These are phyloP conservation scores for Talaromyces proteolyticus DNA, from an alignment of 495 filamentous ascomycete species.

Conservation along the genomic window DNA sequence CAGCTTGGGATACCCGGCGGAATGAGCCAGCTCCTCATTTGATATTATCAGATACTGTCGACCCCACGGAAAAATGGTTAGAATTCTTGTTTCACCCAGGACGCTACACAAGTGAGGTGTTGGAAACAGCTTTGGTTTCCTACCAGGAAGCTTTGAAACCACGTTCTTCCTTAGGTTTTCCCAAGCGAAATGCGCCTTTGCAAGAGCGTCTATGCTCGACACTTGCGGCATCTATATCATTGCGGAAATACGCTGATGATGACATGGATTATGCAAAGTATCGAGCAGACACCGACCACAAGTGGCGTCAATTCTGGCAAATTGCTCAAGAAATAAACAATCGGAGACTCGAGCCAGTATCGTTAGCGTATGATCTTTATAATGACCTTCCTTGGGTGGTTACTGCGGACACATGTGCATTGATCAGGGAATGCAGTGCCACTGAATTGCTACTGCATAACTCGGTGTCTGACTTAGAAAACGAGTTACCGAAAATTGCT, in stretches of 20 bases:
- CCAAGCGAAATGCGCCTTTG: constrained; percentile 47
- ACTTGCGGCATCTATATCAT: constrained; percentile 55
- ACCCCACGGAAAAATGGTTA: constrained; percentile 42
- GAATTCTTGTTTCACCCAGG: constrained; percentile 74
- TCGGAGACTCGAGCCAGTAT: constrained; percentile 70
- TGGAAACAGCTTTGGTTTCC: constrained; percentile 75
- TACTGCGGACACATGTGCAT: constrained; percentile 69
- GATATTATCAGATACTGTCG: constrained; percentile 55
- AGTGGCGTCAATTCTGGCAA: constrained; percentile 88
- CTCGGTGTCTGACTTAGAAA: constrained; percentile 22
- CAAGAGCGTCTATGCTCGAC: constrained; percentile 64
- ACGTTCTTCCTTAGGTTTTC: constrained; percentile 22
- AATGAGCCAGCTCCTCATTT: constrained; percentile 47
- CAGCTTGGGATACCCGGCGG: constrained; percentile 56
- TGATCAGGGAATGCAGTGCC: constrained; percentile 71
- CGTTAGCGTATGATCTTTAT: constrained; percentile 65
- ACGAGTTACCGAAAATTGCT: constrained; percentile 27
- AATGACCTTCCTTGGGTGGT: constrained; percentile 75
- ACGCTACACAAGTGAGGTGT: constrained; percentile 63
- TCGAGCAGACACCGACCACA: constrained; percentile 61
- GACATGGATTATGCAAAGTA: constrained; percentile 70
- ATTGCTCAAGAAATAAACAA: constrained; percentile 81
- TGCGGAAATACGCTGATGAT: constrained; percentile 53
- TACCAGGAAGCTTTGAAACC: constrained; percentile 58
- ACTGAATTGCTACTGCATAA: constrained; percentile 60